Base-by-base conservation (phyloP, 163 green algal genomes). In the Chlamydomonas reinhardtii region DNA sequence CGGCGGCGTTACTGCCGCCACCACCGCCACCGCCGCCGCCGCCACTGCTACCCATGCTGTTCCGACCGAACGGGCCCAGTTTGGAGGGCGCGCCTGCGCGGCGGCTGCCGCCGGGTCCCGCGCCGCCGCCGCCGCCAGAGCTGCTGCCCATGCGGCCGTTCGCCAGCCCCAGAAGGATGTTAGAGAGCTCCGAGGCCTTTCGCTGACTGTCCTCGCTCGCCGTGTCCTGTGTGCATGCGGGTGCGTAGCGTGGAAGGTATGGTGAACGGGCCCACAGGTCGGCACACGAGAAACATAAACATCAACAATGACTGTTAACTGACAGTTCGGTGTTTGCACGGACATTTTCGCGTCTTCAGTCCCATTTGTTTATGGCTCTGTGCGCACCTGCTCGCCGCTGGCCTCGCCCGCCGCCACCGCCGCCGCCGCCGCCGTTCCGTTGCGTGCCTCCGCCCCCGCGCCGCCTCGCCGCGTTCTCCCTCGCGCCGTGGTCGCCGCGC, bases 131-230 rank as follows among this genome's bases (percentile, higher is more conserved):
- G 24, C 69, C 20, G 20, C n/a, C 32, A 0, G 29, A 27, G 24
- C 32, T 32, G 39, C 27, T 85, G 6, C 70, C 81, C 27, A 87
- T n/a, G 6, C 37, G 35, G 15, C 81, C 81, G 35, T 81, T 87
- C 25, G 81, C 81, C 16, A 87, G 70, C 4, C 80, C 80, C 32
- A 86, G 35, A 35, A 86, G 61, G 27, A 86, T 79, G 54, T 43
- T 81, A n/a, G 68, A 73, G 2, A 87, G 70, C 81, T 87, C 81
- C 35, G 81, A 81, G 5, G 71, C 81, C 59, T 87, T 87, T 39
- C 39, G 56, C 61, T 87, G 70, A 37, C 81, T 87, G 72, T 87
- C 81, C 35, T 87, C 81, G 59, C 81, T 87, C 31, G 34, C 80
- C 24, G 54, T 80, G 70, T 86, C 80, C 19, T 20, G n/a, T 77